A percentile compares a stretch with the other conserved stretches of the same genome.
These are phyloP conservation scores for Lasiosphaeris hirsuta DNA, from an alignment of 495 filamentous ascomycete species.

Conservation along the genomic window DNA sequence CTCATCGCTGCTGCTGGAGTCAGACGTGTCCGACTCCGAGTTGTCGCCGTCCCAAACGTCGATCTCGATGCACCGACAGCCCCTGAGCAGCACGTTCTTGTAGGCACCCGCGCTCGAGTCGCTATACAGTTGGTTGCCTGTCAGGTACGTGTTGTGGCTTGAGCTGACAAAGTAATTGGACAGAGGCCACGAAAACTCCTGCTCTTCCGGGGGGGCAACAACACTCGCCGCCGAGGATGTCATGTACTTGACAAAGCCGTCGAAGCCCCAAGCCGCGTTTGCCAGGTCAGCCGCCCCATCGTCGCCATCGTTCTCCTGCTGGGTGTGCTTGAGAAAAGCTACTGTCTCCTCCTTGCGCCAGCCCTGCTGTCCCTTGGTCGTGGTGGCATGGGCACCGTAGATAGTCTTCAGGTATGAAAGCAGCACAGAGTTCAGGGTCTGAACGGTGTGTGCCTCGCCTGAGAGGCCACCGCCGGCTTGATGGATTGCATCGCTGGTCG, in stretches of 20 bases:
- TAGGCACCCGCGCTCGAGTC: conserved; percentile 78
- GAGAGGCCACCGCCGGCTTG: conserved; percentile 38
- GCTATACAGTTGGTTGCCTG: conserved; percentile 86
- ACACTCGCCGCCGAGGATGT: conserved; percentile 51
- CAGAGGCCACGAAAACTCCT: conserved; percentile 63
- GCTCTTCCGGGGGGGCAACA: conserved; percentile 32
- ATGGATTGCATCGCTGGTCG: conserved; percentile 22
- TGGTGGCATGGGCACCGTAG: conserved; percentile 33
- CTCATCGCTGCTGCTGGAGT: conserved; percentile 30
- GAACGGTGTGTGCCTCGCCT: conserved; percentile 25
- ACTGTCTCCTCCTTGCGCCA: conserved; percentile 38
- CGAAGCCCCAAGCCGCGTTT: conserved; percentile 37
- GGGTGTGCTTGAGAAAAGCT: conserved; percentile 35
- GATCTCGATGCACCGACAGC: conserved; percentile 93
- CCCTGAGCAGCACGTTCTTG: conserved; percentile 72
- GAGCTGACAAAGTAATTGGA: conserved; percentile 88
- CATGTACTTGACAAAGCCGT: conserved; percentile 59
- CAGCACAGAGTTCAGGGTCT: conserved; percentile 27
- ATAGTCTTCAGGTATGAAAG: conserved; percentile 38
- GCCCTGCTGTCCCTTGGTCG: conserved; percentile 16
- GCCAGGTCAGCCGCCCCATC: conserved; percentile 29
- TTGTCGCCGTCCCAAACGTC: conserved; percentile 90
- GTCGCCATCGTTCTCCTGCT: conserved; percentile 17
- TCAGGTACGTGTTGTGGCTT: conserved; percentile 94
- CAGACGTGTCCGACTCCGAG: conserved; percentile 38